phyloP scores from a whole-genome alignment of 345 rosid species.

The Reutealis trisperma region DNA sequence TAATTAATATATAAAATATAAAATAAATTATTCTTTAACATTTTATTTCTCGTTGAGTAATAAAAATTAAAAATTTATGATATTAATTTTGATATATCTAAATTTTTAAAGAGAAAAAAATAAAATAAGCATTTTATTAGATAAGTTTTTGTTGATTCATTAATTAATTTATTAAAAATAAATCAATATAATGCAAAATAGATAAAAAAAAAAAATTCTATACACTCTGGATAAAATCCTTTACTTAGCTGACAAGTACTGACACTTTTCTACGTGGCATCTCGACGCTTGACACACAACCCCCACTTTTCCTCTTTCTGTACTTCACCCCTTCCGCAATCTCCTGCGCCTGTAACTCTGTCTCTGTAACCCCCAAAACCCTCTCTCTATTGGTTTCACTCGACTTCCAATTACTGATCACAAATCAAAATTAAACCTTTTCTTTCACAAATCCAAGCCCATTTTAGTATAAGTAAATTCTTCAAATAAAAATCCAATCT shows the following conservation, averaged over 20 bases:
- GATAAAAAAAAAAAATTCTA: background rate
- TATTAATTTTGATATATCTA: no score
- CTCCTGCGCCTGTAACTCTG: no score
- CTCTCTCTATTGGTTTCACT: background rate
- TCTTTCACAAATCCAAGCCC: background rate
- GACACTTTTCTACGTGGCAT: conserved; percentile 1
- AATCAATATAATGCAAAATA: background rate
- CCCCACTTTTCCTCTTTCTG: background rate
- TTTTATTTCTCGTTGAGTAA: no score
- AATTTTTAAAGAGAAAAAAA: no score
- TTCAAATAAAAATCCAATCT: background rate
- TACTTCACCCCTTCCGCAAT: background rate
- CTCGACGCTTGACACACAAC: background rate
- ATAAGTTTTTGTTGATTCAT: background rate
- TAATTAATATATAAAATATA: no score
- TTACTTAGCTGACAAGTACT: background rate
- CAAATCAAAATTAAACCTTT: background rate
- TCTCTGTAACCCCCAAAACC: background rate
- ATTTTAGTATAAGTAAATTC: no score
- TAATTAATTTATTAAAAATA: no score
- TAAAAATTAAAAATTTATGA: no score
- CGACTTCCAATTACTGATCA: background rate
- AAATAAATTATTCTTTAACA: no score
- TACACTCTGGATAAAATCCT: background rate
- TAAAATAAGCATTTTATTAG: background rate